A percentile compares a stretch with the other conserved stretches of the same genome.
phyloP scores from a whole-genome alignment of 257 asterid genomes.

The Gardenia jasminoides region DNA sequence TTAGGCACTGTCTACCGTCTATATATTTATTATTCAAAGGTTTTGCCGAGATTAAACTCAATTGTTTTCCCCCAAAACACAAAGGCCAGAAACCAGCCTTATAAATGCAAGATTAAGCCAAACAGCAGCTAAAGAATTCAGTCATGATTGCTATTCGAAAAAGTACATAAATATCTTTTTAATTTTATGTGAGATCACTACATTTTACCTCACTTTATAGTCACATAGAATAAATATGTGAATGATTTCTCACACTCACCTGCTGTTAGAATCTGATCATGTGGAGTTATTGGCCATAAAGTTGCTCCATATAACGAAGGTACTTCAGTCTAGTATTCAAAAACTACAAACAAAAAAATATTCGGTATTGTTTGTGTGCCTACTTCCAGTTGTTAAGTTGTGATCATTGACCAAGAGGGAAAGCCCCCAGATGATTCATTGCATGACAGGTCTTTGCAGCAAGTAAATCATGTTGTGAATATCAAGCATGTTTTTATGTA shows the following conservation, averaged over 20 bases:
- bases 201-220: not conserved
- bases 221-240: not conserved
- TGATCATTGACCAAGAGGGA: constrained; percentile 61
- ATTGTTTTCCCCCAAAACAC: no score
- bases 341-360: not conserved
- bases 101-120: no score
- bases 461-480: not conserved
- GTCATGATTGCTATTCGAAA: no score
- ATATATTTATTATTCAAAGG: no score
- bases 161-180: no score
- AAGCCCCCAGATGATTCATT: constrained; percentile 64
- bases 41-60: no score
- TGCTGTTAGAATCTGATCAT: constrained; percentile 36
- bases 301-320: constrained; percentile 38
- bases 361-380: not conserved
- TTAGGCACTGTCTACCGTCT: no score
- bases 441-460: constrained; percentile 67
- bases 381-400: constrained; percentile 53
- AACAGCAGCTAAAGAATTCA: no score
- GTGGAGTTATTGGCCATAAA: constrained; percentile 72
- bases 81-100: no score
- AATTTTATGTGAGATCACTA: no score
- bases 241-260: constrained; percentile 33
- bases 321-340: constrained; percentile 3
- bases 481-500: not conserved